Evolutionary conservation across 805 yeast genomes (phyloP), one percentile per base, ranked within the genome.

Genomic region (Yamadazyma insecticola): DNA sequence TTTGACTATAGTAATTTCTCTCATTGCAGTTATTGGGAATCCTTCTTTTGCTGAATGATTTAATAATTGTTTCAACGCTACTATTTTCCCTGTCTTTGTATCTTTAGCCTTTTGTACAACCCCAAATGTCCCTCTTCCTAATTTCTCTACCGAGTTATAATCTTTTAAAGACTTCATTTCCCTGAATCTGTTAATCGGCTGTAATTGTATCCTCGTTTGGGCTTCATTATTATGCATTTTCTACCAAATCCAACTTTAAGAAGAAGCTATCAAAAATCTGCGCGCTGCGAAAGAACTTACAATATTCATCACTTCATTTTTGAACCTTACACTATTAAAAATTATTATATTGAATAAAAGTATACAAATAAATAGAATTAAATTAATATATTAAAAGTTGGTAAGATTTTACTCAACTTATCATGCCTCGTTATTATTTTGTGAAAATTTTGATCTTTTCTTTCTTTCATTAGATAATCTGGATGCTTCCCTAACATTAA

Each of bases 1-100:
- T 55, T 85, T 86, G 55, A 92, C 65, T 14, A 88, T 85, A 12
- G 81, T 74, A 36, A 90, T 88, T 51, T 92, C 99, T 40, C 99
- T 72, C 57, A 89, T 75, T 2, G 97, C 96, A 0, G 98, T 92
- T 16, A 92, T 79, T 2, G 98, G 97, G 51, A 90, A 88, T 21
- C 85, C 82, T 45, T 83, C 89, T 43, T 78, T 79, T 25, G 78
- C 81, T 30, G 80, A 76, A 49, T 79, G 88, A 40, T 84, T 71
- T n/a, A 88, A 63, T 28, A 92, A 74, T 51, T 81, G 84, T 57
- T 92, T 92, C 45, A 94, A 66, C 1, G 99, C 99, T 13, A 90
- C 97, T 11, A 77, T 47, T 26, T 72, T 63, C 4, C 72, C 67
- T 1, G 79, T 59, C n/a, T 70, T 55, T 21, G 60, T 63, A 22